Percentiles rank a stretch among this genome's conserved stretches.
Conservation (phyloP, 192 early-diverging fungal species). For the Chytriomyces sp. region DNA sequence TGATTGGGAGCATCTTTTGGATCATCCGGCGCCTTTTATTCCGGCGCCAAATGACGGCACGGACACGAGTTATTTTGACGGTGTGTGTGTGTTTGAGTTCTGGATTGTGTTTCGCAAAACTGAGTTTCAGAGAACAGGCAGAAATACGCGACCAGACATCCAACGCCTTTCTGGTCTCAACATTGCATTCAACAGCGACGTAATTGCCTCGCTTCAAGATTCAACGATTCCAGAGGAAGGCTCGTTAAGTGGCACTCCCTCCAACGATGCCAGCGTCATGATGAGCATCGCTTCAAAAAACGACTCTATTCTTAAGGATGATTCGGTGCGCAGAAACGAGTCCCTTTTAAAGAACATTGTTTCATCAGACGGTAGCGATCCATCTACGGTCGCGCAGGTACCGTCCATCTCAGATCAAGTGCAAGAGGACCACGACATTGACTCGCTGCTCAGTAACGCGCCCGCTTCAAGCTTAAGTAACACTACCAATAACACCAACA, state of each 20-base stretch:
- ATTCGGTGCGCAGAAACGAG: too few species aligned
- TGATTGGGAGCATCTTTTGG: constrained; percentile 77
- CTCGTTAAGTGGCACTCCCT: not conserved
- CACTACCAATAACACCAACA: not conserved
- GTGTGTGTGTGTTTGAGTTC: constrained; percentile 52
- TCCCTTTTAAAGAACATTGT: too few species aligned
- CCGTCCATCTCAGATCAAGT: too few species aligned
- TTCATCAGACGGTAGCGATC: too few species aligned
- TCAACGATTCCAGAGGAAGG: not conserved
- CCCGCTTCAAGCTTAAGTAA: not conserved
- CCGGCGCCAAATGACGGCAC: constrained; percentile 78
- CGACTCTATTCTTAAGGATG: too few species aligned
- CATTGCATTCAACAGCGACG: constrained; percentile 38
- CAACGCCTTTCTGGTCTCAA: constrained; percentile 72
- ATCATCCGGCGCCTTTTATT: constrained; percentile 83
- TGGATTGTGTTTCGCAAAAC: constrained; percentile 25
- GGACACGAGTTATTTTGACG: constrained; percentile 93
- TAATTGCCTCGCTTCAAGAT: not conserved
- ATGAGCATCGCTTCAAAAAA: too few species aligned
- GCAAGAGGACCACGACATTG: not conserved
- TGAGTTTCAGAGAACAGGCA: constrained; percentile 39
- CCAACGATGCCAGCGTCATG: too few species aligned
- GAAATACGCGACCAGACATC: constrained; percentile 81
- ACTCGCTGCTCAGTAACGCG: not conserved
- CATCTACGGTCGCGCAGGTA: too few species aligned